Percentiles rank a stretch among this genome's conserved stretches.
Conservation (phyloP, 768 basidiomycete genomes). For the Leucosporidium yakuticum region DNA sequence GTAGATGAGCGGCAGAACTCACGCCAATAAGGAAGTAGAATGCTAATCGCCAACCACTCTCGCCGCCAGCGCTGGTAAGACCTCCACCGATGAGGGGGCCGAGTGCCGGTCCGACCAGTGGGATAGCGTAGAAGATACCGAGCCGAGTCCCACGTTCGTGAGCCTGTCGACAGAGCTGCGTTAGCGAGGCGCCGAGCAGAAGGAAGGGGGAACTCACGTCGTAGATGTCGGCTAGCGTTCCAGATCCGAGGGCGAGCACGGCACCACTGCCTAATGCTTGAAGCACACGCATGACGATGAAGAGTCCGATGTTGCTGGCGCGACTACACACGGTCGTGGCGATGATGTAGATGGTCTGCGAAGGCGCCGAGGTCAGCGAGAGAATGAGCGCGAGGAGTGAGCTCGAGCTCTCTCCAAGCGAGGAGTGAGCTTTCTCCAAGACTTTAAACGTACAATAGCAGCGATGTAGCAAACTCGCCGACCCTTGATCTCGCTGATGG, state of each 20-base stretch:
- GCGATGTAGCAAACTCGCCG: slow-evolving; percentile 54
- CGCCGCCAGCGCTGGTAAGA: slow-evolving; percentile 55
- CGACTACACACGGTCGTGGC: slow-evolving; percentile 58
- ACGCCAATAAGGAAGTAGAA: slow-evolving; percentile 76
- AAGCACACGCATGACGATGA: slow-evolving; percentile 65
- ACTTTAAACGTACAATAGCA: not conserved
- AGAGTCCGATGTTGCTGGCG: slow-evolving; percentile 52
- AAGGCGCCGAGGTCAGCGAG: slow-evolving; percentile 48
- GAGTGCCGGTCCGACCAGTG: slow-evolving; percentile 57
- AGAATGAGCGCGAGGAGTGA: slow-evolving; percentile 50
- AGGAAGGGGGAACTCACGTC: not conserved
- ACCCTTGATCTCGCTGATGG: slow-evolving; percentile 67
- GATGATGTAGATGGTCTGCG: slow-evolving; percentile 46
- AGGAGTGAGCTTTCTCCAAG: too few species aligned
- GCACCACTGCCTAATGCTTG: slow-evolving; percentile 65
- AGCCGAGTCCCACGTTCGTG: slow-evolving; percentile 68
- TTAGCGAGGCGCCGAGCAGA: not conserved
- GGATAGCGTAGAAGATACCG: slow-evolving; percentile 74
- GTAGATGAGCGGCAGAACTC: slow-evolving; percentile 56
- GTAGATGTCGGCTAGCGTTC: slow-evolving; percentile 55
- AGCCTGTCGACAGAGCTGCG: slow-evolving; percentile 47
- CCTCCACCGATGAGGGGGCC: slow-evolving; percentile 63
- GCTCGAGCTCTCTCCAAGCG: too few species aligned
- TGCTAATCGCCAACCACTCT: slow-evolving; percentile 59
- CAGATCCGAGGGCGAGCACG: slow-evolving; percentile 65